Percentiles rank a stretch among this genome's conserved stretches.
Conservation (phyloP, 2,329 filamentous ascomycete genomes). For the Ceratocystis destructans region DNA sequence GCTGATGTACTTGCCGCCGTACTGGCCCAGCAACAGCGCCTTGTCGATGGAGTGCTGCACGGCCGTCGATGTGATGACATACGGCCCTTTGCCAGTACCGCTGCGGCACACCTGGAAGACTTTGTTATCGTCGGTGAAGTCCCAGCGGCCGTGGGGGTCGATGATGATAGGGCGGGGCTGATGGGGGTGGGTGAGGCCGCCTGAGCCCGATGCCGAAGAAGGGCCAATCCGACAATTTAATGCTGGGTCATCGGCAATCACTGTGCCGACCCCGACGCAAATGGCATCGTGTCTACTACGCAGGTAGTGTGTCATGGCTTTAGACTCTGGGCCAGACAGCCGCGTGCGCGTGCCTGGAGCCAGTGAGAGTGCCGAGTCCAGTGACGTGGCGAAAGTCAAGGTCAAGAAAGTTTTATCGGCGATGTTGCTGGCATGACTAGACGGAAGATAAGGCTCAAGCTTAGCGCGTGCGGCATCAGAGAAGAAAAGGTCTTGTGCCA, state of each 20-base stretch:
- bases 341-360: constrained; percentile 67
- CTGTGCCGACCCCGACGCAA: constrained; percentile 71
- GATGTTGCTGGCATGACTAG: constrained; percentile 1
- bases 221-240: constrained; percentile 62
- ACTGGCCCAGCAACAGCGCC: constrained; percentile 30
- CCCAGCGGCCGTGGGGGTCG: constrained; percentile 67
- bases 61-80: constrained; percentile 45
- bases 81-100: constrained; percentile 59
- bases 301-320: constrained; percentile 86
- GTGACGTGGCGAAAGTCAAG: constrained; percentile 78
- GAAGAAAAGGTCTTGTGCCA: constrained; percentile 28
- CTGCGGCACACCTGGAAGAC: constrained; percentile 51
- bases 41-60: constrained; percentile 34
- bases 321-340: constrained; percentile 70
- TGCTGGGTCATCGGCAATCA: constrained; percentile 69
- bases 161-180: constrained; percentile 75
- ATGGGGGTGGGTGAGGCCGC: constrained; percentile 3
- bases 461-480: constrained; percentile 24
- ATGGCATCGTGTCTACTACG: constrained; percentile 74
- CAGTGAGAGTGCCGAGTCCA: constrained; percentile 68
- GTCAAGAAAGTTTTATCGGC: constrained; percentile 43
- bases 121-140: constrained; percentile 44
- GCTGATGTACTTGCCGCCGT: constrained; percentile 40
- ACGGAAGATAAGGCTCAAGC: constrained; percentile 28
- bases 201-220: constrained; percentile 26